phyloP scores from a whole-genome alignment of 495 filamentous ascomycete species.

The Astrothelium macrocarpum region DNA sequence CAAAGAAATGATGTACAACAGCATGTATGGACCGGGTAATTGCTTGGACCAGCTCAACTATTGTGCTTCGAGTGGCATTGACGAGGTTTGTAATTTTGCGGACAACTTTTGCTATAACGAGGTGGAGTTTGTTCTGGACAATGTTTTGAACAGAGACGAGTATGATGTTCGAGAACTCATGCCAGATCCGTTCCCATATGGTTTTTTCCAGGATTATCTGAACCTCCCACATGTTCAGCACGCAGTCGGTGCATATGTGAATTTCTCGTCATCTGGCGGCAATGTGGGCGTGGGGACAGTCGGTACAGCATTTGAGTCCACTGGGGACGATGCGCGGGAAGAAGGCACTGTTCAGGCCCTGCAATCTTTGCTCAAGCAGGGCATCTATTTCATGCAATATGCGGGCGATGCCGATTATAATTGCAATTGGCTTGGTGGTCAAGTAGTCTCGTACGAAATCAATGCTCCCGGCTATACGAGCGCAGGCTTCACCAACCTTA shows the following conservation, averaged over 20 bases:
- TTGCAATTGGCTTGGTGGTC: conserved; percentile 29
- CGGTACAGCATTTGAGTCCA: conserved; percentile 7
- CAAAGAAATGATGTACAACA: conserved; percentile 45
- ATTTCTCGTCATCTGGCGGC: conserved; percentile 15
- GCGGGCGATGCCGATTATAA: conserved; percentile 25
- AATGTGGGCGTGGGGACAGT: conserved; percentile 2
- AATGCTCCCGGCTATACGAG: conserved; percentile 31
- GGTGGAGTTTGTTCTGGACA: conserved; percentile 46
- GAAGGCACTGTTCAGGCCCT: conserved; percentile 9
- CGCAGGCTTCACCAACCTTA: conserved; percentile 40
- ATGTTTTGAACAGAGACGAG: conserved; percentile 44
- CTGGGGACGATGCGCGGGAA: conserved; percentile 21
- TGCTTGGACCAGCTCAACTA: conserved; percentile 49
- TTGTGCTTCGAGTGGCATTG: conserved; percentile 38
- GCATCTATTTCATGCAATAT: conserved; percentile 22
- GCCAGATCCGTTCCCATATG: conserved; percentile 39
- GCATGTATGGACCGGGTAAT: conserved; percentile 51
- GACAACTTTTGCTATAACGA: conserved; percentile 47
- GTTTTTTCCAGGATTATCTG: conserved; percentile 22
- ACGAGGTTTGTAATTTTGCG: conserved; percentile 41
- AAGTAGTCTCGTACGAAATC: conserved; percentile 24
- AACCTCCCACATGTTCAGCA: conserved; percentile 21
- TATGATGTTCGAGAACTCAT: conserved; percentile 51
- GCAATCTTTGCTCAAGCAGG: conserved; percentile 11
- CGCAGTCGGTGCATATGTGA: conserved; percentile 24